Base-by-base conservation (phyloP, 306 rosid species). In the Alnus glutinosa region DNA sequence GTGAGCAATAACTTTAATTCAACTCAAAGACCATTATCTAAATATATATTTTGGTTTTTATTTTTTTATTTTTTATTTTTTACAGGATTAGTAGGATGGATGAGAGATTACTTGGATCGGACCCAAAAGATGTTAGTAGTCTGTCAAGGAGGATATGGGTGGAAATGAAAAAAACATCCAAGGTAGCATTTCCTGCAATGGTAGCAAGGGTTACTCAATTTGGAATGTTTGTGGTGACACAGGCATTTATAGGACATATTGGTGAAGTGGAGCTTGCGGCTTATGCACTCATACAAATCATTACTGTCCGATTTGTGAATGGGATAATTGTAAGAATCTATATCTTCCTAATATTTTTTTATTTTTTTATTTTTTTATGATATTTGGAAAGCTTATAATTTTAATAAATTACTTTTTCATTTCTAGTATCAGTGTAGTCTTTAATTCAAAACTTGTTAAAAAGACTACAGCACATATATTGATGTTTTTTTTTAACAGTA, bases 231-330 rank as follows among this genome's bases (percentile, higher is more conserved):
- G 86, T 87, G 48, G 85, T 88, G 11, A 89, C 82, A 16, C 93
- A 89, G 36, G 89, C 93, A 0, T 89, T 87, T 54, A 71, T 89
- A 50, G 93, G 93, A 3, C 93, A 87, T 76, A 76, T 89, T 71
- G 88, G 91, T 10, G 74, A 86, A 0, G 76, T 4, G 49, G 87
- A 89, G 50, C 85, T 89, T 5, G 88, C 93, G 34, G 93, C 91
- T 28, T 89, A 54, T 67, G 91, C 93, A 68, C 87, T 87, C 19
- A 81, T 83, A 1, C 85, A 75, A 78, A 87, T 87, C 32, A 83
- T 89, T 55, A 80, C 86, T 19, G 47, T 89, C 12, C 80, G 91
- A 5, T 89, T 89, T 71, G 89, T 78, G 30, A 89, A 87, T 47
- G 93, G 93, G 15, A 48, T 89, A 71, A 79, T 89, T 59, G 91